Percentiles rank a stretch among this genome's conserved stretches.
phyloP scores from a whole-genome alignment of 331 rosid genomes.

The Acacia concinna region DNA sequence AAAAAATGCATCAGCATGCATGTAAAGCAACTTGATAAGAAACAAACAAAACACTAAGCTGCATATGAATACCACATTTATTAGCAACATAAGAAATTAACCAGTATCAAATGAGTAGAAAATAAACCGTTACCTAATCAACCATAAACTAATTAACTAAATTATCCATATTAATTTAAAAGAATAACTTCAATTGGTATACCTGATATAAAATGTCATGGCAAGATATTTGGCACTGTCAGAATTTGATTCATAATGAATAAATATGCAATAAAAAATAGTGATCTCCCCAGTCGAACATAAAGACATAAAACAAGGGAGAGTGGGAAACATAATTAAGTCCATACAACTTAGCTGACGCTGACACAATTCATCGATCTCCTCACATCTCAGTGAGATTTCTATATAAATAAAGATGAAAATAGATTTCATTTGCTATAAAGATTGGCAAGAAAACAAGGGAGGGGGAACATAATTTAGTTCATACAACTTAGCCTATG shows the following conservation, averaged over 20 bases:
- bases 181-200: background rate
- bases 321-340: background rate
- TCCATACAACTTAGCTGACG: background rate
- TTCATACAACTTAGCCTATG: background rate
- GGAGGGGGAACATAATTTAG: too few species aligned
- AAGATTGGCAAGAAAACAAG: background rate
- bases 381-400: too few species aligned
- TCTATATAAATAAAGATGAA: background rate
- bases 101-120: background rate
- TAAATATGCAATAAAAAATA: too few species aligned
- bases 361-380: background rate
- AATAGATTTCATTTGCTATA: background rate
- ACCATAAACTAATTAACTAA: background rate
- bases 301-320: background rate
- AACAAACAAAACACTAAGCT: background rate
- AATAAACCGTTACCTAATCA: background rate
- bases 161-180: background rate
- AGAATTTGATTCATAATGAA: background rate
- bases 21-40: background rate
- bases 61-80: background rate
- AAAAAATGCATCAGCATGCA: background rate
- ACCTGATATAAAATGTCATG: background rate
- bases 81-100: constrained; percentile 1
- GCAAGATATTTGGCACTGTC: background rate
- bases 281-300: background rate